These are phyloP conservation scores for Picochlorum sp. DNA, from an alignment of 139 green algal species.

Conservation along the genomic window DNA sequence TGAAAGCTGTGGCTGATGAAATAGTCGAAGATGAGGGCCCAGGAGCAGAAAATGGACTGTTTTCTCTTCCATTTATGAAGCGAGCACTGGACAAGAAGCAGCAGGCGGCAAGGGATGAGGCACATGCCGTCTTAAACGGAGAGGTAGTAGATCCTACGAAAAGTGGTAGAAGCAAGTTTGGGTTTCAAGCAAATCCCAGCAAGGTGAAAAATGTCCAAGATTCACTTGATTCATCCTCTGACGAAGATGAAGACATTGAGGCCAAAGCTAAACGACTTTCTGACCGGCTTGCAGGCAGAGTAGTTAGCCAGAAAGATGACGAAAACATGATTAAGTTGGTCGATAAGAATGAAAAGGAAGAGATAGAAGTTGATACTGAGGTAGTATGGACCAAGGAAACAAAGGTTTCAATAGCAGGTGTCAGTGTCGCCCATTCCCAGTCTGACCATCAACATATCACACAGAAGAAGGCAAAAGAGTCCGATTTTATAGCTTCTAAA, in stretches of 20 bases:
- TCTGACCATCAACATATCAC: not conserved
- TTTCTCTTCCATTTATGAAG: conserved; percentile 90
- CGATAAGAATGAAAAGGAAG: too few species aligned
- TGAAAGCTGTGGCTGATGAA: conserved; percentile 45
- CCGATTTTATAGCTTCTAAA: conserved; percentile 23
- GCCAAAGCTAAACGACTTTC: too few species aligned
- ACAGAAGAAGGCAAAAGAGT: not conserved
- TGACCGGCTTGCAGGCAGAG: conserved; percentile 16
- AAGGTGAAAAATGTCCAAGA: conserved; percentile 35
- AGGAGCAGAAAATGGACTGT: conserved; percentile 56
- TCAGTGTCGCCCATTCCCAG: not conserved
- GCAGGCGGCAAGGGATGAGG: conserved; percentile 17
- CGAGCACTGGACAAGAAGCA: conserved; percentile 49
- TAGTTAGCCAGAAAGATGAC: not conserved
- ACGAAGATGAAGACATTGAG: conserved; percentile 42
- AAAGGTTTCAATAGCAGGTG: not conserved
- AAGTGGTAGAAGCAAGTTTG: conserved; percentile 13
- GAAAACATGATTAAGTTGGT: too few species aligned
- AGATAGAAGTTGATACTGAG: too few species aligned
- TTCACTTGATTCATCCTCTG: conserved; percentile 28
- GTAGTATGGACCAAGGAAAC: too few species aligned
- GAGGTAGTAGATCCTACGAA: not conserved
- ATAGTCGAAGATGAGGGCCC: conserved; percentile 39
- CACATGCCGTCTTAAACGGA: conserved; percentile 16
- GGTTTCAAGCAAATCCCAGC: not conserved